Percentiles rank a stretch among this genome's conserved stretches.
Conservation (phyloP, 1,284 basidiomycete genomes). For the Moniliella sp. region DNA sequence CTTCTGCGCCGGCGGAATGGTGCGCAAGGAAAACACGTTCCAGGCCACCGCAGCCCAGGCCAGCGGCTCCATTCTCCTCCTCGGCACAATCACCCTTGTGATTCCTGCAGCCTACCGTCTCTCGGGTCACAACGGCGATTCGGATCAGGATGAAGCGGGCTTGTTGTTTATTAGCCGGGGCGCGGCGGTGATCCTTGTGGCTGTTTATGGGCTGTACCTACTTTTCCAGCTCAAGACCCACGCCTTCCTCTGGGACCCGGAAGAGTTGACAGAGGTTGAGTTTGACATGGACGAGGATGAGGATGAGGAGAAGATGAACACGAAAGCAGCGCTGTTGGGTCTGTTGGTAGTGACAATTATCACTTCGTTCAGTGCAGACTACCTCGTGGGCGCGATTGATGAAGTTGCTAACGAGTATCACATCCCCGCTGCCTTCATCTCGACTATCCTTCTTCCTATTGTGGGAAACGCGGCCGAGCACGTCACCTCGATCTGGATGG, state of each 20-base stretch:
- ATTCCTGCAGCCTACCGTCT: constrained; percentile 67
- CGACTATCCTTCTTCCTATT: constrained; percentile 52
- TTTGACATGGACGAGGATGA: constrained; percentile 24
- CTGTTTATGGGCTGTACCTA: constrained; percentile 56
- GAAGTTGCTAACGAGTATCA: constrained; percentile 25
- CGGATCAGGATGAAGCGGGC: constrained; percentile 8
- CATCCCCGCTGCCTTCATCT: constrained; percentile 32
- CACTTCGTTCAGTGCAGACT: constrained; percentile 30
- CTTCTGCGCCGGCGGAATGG: constrained; percentile 31
- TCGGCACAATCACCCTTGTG: constrained; percentile 68
- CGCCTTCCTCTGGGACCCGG: too few species aligned
- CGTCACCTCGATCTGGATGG: constrained; percentile 24
- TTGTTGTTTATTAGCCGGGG: constrained; percentile 30
- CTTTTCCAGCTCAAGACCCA: constrained; percentile 32
- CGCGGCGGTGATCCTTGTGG: constrained; percentile 43
- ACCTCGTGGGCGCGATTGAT: constrained; percentile 34
- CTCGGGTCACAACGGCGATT: too few species aligned
- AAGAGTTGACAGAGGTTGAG: too few species aligned
- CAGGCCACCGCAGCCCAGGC: constrained; percentile 32
- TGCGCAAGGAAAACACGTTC: constrained; percentile 20
- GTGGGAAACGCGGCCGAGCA: constrained; percentile 47
- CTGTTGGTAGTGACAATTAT: constrained; percentile 20
- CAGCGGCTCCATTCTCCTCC: constrained; percentile 47
- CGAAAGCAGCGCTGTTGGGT: constrained; percentile 19
- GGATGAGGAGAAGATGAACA: constrained; percentile 24